A percentile compares a stretch with the other conserved stretches of the same genome.
These are phyloP conservation scores for Cardiospermum halicacabum DNA, from an alignment of 345 rosid genomes.

Conservation along the genomic window DNA sequence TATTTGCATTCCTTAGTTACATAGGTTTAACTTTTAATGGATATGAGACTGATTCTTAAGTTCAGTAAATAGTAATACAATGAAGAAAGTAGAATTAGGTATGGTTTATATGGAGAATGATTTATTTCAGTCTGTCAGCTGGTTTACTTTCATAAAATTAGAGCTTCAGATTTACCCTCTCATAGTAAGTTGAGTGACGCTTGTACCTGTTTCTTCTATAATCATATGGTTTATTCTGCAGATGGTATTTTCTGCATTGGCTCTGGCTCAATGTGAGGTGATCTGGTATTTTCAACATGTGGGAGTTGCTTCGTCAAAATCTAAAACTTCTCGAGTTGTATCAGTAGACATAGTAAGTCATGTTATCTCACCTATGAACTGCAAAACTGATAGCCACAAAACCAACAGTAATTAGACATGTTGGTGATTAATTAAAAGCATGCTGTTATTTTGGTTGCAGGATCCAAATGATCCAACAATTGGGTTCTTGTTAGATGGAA, in stretches of 20 bases:
- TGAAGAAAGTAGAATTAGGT: neutral
- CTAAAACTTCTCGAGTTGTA: constrained; percentile 59
- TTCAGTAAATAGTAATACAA: neutral
- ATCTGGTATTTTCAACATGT: constrained; percentile 95
- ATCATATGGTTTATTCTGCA: constrained; percentile 28
- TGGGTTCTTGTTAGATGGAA: constrained; percentile 94
- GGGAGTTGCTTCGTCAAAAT: constrained; percentile 82
- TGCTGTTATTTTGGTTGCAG: constrained; percentile 36
- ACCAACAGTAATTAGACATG: neutral
- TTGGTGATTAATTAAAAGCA: constrained; percentile 11
- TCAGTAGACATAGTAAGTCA: constrained; percentile 79
- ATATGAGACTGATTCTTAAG: neutral
- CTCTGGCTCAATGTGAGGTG: constrained; percentile 93
- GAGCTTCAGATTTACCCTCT: neutral
- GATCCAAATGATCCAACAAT: constrained; percentile 98
- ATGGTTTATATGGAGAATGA: neutral
- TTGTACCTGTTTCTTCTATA: constrained; percentile 1
- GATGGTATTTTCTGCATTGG: constrained; percentile 99
- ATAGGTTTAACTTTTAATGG: neutral
- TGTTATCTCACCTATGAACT: constrained; percentile 14
- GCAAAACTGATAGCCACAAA: neutral
- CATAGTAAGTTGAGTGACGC: neutral
- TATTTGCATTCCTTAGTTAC: constrained; percentile 1
- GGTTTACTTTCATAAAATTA: neutral
- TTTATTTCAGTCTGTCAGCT: neutral